phyloP scores from a whole-genome alignment of 1,284 basidiomycete species.

The Bondarzewia mesenterica region DNA sequence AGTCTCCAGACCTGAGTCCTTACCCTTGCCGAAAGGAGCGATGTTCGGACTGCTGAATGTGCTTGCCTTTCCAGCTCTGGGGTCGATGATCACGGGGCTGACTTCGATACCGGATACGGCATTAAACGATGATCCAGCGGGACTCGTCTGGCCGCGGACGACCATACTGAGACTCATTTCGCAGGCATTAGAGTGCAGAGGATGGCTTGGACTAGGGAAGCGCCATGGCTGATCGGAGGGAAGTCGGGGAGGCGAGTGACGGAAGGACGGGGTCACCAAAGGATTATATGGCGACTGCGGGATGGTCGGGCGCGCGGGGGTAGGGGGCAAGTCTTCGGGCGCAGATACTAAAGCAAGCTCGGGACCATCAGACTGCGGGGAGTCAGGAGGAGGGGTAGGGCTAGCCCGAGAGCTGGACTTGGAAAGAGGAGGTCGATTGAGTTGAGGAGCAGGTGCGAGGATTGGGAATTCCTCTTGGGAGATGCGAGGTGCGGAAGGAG shows the following conservation, averaged over 20 bases:
- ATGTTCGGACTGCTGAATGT: constrained; percentile 23
- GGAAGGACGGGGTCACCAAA: constrained; percentile 60
- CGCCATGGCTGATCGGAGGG: constrained; percentile 72
- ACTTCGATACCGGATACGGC: constrained; percentile 18
- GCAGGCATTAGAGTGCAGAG: constrained; percentile 50
- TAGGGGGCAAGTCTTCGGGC: constrained; percentile 9
- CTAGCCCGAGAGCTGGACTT: constrained; percentile 7
- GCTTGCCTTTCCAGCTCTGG: constrained; percentile 22
- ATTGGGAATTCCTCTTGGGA: constrained; percentile 7
- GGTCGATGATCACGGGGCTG: constrained; percentile 24
- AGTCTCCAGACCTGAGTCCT: constrained; percentile 7
- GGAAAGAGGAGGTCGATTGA: constrained; percentile 7
- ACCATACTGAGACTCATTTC: constrained; percentile 61
- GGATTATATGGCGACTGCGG: constrained; percentile 69
- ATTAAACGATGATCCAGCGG: constrained; percentile 21
- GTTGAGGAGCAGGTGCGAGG: constrained; percentile 7
- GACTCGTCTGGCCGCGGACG: constrained; percentile 33
- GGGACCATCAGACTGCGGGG: constrained; percentile 10
- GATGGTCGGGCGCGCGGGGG: constrained; percentile 24
- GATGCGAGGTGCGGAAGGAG: constrained; percentile 10
- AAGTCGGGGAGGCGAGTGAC: constrained; percentile 61
- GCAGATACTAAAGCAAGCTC: constrained; percentile 3
- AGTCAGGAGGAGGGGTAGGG: constrained; percentile 13
- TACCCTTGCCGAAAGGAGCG: constrained; percentile 10
- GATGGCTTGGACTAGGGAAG: constrained; percentile 64